These are phyloP conservation scores for Colletotrichum sp. DNA, from an alignment of 2,329 filamentous ascomycete genomes.

Conservation along the genomic window DNA sequence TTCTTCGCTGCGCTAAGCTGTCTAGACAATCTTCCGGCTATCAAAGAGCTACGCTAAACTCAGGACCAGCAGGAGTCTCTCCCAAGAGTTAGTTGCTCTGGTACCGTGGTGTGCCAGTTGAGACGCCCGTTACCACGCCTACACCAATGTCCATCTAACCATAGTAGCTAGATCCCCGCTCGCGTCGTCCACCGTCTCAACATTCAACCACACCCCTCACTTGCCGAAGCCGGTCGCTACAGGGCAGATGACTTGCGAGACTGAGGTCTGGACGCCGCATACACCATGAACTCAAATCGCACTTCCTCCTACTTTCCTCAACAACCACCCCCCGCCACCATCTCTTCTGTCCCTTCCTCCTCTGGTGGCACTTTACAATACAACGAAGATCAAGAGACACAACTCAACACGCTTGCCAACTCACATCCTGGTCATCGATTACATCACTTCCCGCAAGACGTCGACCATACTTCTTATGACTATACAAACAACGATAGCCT, in stretches of 20 bases:
- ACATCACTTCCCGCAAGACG: not conserved
- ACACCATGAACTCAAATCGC: constrained; percentile 7
- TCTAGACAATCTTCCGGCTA: not conserved
- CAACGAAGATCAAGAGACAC: constrained; percentile 17
- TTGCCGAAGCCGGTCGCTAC: constrained; percentile 1
- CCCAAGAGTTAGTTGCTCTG: not conserved
- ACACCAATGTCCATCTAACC: not conserved
- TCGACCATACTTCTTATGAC: not conserved
- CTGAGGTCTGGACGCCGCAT: not conserved
- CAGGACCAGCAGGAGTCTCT: not conserved
- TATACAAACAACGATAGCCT: not conserved
- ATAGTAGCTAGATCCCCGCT: constrained; percentile 16
- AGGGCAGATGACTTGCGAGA: not conserved
- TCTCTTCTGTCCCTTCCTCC: not conserved
- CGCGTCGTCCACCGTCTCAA: not conserved
- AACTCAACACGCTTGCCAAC: constrained; percentile 24
- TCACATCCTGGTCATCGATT: not conserved
- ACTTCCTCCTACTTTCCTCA: constrained; percentile 17
- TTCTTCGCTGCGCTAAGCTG: not conserved
- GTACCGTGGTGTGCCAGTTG: not conserved
- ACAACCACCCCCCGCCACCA: not conserved
- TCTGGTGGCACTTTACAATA: not conserved
- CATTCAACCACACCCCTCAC: not conserved
- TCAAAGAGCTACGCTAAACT: not conserved
- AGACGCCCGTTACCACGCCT: not conserved